Evolutionary conservation across 768 basidiomycete genomes (phyloP).

Genomic region (Tulasnella sp.): DNA sequence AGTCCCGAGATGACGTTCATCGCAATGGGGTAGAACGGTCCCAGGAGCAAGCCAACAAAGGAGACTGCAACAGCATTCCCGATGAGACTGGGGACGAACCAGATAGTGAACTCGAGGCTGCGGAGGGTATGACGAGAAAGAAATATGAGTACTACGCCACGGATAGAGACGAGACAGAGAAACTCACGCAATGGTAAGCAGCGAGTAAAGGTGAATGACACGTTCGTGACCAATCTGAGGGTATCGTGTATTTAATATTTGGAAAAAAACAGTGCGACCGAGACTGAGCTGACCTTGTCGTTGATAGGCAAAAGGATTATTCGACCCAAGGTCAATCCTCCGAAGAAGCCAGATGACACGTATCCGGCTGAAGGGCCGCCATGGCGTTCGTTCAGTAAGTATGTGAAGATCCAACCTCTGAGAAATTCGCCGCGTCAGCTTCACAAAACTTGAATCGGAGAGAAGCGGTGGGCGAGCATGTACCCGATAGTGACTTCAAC

Average conservation of each 20-base stretch:
- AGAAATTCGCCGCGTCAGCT: neutral
- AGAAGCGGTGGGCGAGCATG: neutral
- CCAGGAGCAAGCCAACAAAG: conserved; percentile 34
- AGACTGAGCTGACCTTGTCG: conserved; percentile 17
- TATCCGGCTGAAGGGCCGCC: conserved; percentile 46
- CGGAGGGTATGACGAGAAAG: neutral
- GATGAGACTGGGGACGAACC: conserved; percentile 32
- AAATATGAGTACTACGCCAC: neutral
- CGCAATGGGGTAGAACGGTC: conserved; percentile 30
- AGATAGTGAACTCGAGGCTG: conserved; percentile 32
- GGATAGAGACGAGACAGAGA: neutral
- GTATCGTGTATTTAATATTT: neutral
- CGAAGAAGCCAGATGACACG: conserved; percentile 46
- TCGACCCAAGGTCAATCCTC: conserved; percentile 24
- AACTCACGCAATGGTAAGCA: conserved; percentile 25
- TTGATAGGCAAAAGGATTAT: conserved; percentile 19
- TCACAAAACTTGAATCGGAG: neutral
- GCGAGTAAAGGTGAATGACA: conserved; percentile 23
- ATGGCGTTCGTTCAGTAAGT: conserved; percentile 38
- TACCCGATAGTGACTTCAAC: conserved; percentile 25
- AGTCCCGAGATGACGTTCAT: conserved; percentile 13
- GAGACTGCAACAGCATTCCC: conserved; percentile 34
- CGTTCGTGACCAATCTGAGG: conserved; percentile 21
- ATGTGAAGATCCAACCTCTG: conserved; percentile 51
- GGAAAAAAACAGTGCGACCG: neutral